phyloP scores from a whole-genome alignment of 345 rosid genomes.

The Anacardium occidentale region DNA sequence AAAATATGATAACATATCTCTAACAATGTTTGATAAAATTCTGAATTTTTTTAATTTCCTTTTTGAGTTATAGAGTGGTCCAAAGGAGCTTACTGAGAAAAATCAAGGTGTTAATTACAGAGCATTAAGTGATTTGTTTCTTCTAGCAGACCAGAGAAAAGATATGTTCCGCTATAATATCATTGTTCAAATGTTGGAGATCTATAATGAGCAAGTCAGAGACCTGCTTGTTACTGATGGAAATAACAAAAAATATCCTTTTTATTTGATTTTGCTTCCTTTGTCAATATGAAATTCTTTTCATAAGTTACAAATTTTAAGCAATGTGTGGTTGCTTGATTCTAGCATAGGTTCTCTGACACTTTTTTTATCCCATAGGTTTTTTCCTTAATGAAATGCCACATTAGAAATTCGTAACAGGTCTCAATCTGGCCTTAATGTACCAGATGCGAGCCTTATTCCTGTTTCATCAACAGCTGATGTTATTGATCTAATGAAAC shows the following conservation, averaged over 20 bases:
- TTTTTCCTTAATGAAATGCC: conserved; percentile 47
- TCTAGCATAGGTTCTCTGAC: neutral
- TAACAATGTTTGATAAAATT: neutral
- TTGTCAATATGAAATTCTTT: neutral
- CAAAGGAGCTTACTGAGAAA: conserved; percentile 74
- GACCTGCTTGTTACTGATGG: conserved; percentile 89
- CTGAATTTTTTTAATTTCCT: conserved; percentile 10
- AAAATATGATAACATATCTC: conserved; percentile 12
- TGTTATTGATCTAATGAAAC: conserved; percentile 87
- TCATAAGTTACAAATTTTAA: neutral
- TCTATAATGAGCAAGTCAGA: conserved; percentile 94
- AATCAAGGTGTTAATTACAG: conserved; percentile 90
- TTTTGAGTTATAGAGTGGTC: conserved; percentile 66
- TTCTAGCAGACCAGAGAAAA: conserved; percentile 81
- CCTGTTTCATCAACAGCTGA: conserved; percentile 80
- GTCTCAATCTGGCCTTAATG: conserved; percentile 90
- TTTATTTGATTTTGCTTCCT: conserved; percentile 13
- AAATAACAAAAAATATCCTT: conserved; percentile 96
- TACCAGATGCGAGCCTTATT: conserved; percentile 86
- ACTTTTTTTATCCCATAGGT: neutral
- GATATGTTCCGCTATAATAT: conserved; percentile 71
- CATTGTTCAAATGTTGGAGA: conserved; percentile 97
- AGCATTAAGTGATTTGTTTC: conserved; percentile 86
- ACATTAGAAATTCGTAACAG: conserved; percentile 93
- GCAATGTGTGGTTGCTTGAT: neutral